A percentile compares a stretch with the other conserved stretches of the same genome.
Evolutionary conservation across 1,284 basidiomycete genomes (phyloP).

Genomic region (Rhodotorula sp.): DNA sequence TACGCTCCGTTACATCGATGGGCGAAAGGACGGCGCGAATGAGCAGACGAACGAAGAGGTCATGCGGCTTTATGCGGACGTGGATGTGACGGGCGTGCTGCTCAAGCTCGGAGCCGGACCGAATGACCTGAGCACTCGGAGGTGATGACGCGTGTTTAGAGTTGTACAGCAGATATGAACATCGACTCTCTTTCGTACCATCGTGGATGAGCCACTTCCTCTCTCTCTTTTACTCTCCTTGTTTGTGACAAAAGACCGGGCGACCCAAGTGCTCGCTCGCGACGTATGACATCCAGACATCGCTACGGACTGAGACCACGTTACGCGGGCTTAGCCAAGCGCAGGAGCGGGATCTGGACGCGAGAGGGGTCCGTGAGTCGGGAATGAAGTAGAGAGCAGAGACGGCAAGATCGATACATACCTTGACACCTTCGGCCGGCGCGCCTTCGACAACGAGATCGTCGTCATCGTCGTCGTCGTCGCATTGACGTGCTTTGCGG

Average conservation of each 20-base stretch:
- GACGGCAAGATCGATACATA: not conserved
- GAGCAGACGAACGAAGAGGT: constrained; percentile 18
- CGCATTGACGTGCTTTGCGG: too few species aligned
- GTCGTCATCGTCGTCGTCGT: constrained; percentile 19
- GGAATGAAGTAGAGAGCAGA: too few species aligned
- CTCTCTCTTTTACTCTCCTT: too few species aligned
- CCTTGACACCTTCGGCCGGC: constrained; percentile 10
- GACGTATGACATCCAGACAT: too few species aligned
- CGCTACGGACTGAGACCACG: not conserved
- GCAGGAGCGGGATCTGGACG: not conserved
- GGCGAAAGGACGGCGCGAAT: constrained; percentile 57
- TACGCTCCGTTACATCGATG: constrained; percentile 77
- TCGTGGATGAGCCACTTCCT: not conserved
- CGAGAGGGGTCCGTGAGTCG: not conserved
- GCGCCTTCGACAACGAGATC: constrained; percentile 30
- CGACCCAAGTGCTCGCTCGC: too few species aligned
- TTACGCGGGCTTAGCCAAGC: not conserved
- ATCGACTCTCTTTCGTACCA: not conserved
- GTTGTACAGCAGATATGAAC: not conserved
- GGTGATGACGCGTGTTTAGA: too few species aligned
- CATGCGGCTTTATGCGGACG: constrained; percentile 27
- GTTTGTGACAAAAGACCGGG: not conserved
- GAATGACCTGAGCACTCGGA: not conserved
- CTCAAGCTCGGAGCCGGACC: constrained; percentile 20
- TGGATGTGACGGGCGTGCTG: constrained; percentile 34